phyloP scores from a whole-genome alignment of 2,329 filamentous ascomycete genomes.

The Cryphonectria nitschkei region DNA sequence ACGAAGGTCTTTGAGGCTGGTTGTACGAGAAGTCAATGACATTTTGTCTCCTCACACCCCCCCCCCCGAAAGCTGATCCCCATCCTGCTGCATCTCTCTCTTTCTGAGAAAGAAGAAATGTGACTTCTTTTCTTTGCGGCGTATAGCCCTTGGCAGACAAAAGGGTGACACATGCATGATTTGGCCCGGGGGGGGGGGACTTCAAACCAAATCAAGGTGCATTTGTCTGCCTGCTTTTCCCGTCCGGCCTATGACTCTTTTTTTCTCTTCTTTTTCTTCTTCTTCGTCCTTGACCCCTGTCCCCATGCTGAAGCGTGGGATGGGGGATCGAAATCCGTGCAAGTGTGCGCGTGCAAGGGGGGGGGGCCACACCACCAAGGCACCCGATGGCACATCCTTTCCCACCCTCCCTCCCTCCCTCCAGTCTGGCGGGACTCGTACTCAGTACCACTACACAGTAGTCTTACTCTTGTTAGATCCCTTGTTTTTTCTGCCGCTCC shows the following conservation, averaged over 20 bases:
- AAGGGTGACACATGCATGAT: neutral
- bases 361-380: neutral
- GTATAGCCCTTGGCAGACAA: neutral
- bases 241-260: slow-evolving; percentile 17
- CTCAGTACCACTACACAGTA: slow-evolving; percentile 18
- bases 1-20: neutral
- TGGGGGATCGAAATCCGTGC: slow-evolving; percentile 6
- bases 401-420: neutral
- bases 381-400: neutral
- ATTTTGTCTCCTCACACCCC: neutral
- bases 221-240: slow-evolving; percentile 9
- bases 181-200: neutral
- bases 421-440: neutral
- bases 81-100: slow-evolving; percentile 1
- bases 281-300: slow-evolving; percentile 5
- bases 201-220: slow-evolving; percentile 4
- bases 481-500: slow-evolving; percentile 20
- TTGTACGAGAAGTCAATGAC: slow-evolving; percentile 11
- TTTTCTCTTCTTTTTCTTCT: neutral
- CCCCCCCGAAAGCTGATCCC: neutral
- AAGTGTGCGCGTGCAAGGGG: slow-evolving; percentile 1
- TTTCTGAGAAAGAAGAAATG: neutral
- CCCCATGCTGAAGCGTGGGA: slow-evolving; percentile 15
- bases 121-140: neutral
- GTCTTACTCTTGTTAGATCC: slow-evolving; percentile 11